Evolutionary conservation across 495 filamentous ascomycete genomes (phyloP).

Genomic region (Penicillium cosmopolitanum): DNA sequence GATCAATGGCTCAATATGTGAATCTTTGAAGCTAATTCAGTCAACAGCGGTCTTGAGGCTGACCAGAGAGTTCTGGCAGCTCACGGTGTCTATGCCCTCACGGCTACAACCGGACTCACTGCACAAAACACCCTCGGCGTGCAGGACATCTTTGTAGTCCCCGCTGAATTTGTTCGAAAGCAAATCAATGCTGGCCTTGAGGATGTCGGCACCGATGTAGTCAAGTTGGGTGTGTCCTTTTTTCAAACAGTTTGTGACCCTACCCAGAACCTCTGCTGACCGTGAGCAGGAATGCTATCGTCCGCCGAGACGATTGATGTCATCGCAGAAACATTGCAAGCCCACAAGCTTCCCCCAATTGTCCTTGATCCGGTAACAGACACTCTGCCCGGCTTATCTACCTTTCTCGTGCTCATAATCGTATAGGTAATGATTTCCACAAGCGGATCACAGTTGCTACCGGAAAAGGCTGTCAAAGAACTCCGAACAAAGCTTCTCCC

Average conservation of each 20-base stretch:
- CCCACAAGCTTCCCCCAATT: constrained; percentile 61
- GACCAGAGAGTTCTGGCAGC: constrained; percentile 94
- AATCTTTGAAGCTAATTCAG: constrained; percentile 7
- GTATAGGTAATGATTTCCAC: constrained; percentile 90
- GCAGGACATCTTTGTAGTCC: constrained; percentile 76
- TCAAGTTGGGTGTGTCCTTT: constrained; percentile 76
- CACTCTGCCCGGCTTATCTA: background rate
- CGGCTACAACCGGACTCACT: constrained; percentile 92
- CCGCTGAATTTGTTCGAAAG: constrained; percentile 76
- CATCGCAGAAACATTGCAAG: constrained; percentile 67
- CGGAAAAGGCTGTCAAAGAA: constrained; percentile 64
- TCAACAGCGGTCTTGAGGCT: constrained; percentile 83
- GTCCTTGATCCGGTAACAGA: constrained; percentile 81
- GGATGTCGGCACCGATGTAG: constrained; percentile 85
- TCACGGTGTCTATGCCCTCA: constrained; percentile 93
- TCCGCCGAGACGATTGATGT: constrained; percentile 75
- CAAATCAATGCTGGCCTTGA: constrained; percentile 82
- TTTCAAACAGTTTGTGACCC: background rate
- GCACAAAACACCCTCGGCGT: constrained; percentile 93
- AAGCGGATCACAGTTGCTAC: constrained; percentile 75
- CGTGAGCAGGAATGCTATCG: constrained; percentile 78
- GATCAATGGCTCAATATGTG: background rate
- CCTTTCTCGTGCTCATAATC: constrained; percentile 10
- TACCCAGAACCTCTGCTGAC: constrained; percentile 5
- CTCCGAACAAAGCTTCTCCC: constrained; percentile 73